phyloP scores from a whole-genome alignment of 495 filamentous ascomycete genomes.

The Talaromyces nanjingensis region DNA sequence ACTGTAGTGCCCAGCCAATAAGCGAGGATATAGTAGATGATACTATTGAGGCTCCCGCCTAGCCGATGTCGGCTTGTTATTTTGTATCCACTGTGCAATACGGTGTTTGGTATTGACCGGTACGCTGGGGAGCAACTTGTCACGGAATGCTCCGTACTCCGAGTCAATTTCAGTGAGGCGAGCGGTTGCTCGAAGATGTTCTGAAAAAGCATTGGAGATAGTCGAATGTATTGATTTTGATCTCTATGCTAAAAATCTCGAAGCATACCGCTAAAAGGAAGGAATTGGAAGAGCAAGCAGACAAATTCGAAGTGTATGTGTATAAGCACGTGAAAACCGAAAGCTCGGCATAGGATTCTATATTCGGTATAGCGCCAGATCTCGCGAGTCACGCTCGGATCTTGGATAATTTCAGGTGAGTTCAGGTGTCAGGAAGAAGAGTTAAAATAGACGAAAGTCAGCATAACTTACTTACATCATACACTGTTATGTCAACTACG shows the following conservation, averaged over 20 bases:
- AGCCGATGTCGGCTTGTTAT: neutral
- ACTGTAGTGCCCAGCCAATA: neutral
- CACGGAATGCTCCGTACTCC: neutral
- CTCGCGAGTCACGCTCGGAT: neutral
- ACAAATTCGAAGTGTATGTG: neutral
- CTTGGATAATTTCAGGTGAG: neutral
- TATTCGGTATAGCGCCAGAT: neutral
- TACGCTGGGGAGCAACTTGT: neutral
- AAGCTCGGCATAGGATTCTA: neutral
- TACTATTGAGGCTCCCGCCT: constrained; percentile 1
- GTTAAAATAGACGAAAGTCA: neutral
- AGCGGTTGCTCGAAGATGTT: neutral
- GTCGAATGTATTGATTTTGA: neutral
- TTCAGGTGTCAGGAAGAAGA: neutral
- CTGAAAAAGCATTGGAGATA: no score
- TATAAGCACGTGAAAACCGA: neutral
- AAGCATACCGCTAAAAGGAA: neutral
- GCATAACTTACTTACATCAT: no score
- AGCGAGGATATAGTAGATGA: neutral
- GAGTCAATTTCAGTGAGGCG: neutral
- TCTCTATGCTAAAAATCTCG: neutral
- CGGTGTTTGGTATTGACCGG: neutral
- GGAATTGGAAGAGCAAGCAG: neutral
- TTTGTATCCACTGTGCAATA: neutral
- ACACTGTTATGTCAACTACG: no score